phyloP scores from a whole-genome alignment of 139 green algal genomes.

The Chlorella sorokiniana region DNA sequence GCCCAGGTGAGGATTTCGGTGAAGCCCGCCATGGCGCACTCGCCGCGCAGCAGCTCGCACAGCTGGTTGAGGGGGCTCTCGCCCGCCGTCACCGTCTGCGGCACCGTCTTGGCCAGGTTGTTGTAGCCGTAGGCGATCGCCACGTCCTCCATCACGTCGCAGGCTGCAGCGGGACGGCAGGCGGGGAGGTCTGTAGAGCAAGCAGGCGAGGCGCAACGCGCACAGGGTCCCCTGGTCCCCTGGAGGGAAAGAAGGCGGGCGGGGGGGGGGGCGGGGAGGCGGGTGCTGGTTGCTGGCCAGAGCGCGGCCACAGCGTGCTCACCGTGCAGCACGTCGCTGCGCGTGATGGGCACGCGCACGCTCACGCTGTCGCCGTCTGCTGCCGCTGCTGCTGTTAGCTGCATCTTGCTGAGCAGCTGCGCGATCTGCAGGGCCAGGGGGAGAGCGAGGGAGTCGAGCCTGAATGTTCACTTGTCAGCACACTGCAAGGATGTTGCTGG shows the following conservation, averaged over 20 bases:
- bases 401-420: constrained; percentile 85
- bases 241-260: background rate
- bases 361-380: constrained; percentile 24
- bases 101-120: constrained; percentile 82
- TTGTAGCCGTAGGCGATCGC: constrained; percentile 99
- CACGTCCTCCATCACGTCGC: constrained; percentile 98
- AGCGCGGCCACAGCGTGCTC: background rate
- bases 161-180: constrained; percentile 46
- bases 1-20: constrained; percentile 86
- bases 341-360: constrained; percentile 81
- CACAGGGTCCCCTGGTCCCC: background rate
- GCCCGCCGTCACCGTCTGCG: constrained; percentile 68
- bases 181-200: background rate
- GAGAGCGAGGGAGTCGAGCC: background rate
- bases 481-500: background rate
- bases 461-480: background rate
- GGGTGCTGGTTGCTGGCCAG: background rate
- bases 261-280: background rate
- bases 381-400: constrained; percentile 61
- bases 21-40: constrained; percentile 61
- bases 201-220: background rate
- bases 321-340: constrained; percentile 91
- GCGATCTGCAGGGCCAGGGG: constrained; percentile 48
- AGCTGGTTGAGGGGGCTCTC: constrained; percentile 88
- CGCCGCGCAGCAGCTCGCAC: constrained; percentile 31